phyloP scores from a whole-genome alignment of 164 flowering plant genomes.

The Dillenia turbinata region DNA sequence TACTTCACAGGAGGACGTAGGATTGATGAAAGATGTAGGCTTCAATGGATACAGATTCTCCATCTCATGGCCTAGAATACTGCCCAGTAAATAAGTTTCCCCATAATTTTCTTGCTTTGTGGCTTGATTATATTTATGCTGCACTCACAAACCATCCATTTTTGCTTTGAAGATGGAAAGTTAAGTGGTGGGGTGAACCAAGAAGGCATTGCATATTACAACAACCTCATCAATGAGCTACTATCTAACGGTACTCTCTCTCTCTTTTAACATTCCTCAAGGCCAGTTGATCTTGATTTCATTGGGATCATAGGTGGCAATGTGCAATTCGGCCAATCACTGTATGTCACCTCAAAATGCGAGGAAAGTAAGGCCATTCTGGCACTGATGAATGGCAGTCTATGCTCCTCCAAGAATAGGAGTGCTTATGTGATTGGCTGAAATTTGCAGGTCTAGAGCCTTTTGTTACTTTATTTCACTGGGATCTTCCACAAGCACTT shows the following conservation, averaged over 20 bases:
- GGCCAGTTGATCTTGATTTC: no score
- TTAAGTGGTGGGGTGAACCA: slow-evolving; percentile 7
- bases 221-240: slow-evolving; percentile 13
- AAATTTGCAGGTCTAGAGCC: slow-evolving; percentile 22
- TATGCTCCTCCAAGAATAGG: neutral
- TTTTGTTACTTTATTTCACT: slow-evolving; percentile 23
- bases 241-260: slow-evolving; percentile 16
- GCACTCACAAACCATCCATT: no score
- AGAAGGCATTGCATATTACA: slow-evolving; percentile 11
- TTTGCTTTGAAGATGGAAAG: no score
- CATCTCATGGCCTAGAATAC: slow-evolving; percentile 22
- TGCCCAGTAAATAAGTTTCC: slow-evolving; percentile 10
- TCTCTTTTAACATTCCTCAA: neutral
- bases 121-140: no score
- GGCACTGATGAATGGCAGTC: neutral
- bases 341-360: no score
- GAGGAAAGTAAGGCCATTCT: neutral
- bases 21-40: slow-evolving; percentile 15
- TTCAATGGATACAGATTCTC: slow-evolving; percentile 20
- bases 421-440: neutral
- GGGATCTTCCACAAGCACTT: slow-evolving; percentile 30
- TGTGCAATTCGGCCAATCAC: no score
- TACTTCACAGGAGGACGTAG: slow-evolving; percentile 16
- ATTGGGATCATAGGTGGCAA: no score
- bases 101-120: no score